Percentiles rank a stretch among this genome's conserved stretches.
Evolutionary conservation across 352 stramenopile species (phyloP).

Genomic region (Phytophthora palmivora): DNA sequence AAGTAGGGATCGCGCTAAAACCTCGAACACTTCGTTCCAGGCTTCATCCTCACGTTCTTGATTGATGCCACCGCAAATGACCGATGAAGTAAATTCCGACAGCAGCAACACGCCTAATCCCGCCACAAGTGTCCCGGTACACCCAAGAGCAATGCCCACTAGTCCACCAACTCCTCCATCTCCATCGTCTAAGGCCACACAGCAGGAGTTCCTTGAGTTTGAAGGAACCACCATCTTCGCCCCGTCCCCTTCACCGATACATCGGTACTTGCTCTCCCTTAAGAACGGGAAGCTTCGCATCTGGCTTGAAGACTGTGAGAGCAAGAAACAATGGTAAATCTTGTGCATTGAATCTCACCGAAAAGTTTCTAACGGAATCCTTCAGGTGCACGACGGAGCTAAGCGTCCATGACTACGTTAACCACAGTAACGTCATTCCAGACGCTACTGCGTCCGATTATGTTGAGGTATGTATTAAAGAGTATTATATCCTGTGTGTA

Average conservation of each 20-base stretch:
- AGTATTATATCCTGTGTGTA: background rate
- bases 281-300: conserved; percentile 15
- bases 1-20: too few species aligned
- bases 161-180: background rate
- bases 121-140: background rate
- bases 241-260: background rate
- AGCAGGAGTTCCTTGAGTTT: background rate
- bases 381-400: too few species aligned
- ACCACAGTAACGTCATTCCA: conserved; percentile 3
- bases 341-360: too few species aligned
- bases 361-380: too few species aligned
- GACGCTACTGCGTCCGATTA: background rate
- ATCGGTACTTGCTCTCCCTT: conserved; percentile 9
- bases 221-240: conserved; percentile 11
- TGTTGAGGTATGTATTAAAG: background rate
- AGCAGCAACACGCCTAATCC: background rate
- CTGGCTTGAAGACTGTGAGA: conserved; percentile 21
- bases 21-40: too few species aligned
- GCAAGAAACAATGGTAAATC: conserved; percentile 23
- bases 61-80: background rate
- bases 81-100: background rate
- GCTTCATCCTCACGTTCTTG: background rate
- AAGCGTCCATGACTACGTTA: background rate
- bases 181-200: too few species aligned
- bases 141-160: background rate